Evolutionary conservation across 192 early-diverging fungal genomes (phyloP).

Genomic region (Backusella morwellensis): DNA sequence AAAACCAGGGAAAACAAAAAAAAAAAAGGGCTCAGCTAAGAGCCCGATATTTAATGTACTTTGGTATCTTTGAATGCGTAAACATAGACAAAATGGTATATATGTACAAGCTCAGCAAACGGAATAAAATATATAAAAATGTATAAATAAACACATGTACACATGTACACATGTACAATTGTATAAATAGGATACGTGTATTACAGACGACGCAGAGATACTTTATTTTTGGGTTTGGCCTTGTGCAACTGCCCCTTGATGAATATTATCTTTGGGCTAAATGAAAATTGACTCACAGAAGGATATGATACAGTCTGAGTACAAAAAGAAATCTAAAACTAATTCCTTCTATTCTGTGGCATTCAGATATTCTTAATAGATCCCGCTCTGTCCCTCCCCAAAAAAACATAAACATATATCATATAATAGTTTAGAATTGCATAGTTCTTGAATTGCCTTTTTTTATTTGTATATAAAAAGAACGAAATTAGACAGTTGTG

Average conservation of each 20-base stretch:
- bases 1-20: not conserved
- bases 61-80: not conserved
- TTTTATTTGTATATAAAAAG: not conserved
- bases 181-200: conserved; percentile 8
- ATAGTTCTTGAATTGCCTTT: not conserved
- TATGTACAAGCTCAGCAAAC: not conserved
- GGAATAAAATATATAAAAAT: not conserved
- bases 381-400: not conserved
- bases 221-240: not conserved
- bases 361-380: not conserved
- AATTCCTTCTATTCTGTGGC: not conserved
- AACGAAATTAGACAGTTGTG: not conserved
- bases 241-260: conserved; percentile 5
- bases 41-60: not conserved
- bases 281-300: conserved; percentile 1
- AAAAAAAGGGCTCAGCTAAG: conserved; percentile 3
- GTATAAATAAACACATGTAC: not conserved
- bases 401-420: not conserved
- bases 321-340: not conserved
- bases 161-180: conserved; percentile 1
- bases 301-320: not conserved
- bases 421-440: no score
- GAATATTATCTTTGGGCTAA: not conserved
- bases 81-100: not conserved
- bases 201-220: not conserved